Evolutionary conservation across 2,329 filamentous ascomycete species (phyloP).

Genomic region (Xylaria hypoxylon): DNA sequence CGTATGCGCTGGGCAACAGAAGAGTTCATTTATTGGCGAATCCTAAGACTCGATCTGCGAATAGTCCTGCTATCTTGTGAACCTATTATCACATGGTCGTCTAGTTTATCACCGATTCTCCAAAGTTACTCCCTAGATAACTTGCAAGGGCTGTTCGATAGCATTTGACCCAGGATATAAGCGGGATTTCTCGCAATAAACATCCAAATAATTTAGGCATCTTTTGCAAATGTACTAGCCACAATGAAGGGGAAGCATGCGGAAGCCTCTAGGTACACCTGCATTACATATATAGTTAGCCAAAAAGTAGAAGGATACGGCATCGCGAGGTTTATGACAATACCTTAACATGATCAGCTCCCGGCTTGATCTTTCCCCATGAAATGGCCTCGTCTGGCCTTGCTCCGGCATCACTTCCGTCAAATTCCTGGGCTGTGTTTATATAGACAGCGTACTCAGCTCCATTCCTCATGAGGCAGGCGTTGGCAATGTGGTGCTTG

Average conservation of each 20-base stretch:
- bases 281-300: constrained; percentile 18
- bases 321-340: not conserved
- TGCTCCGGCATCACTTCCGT: constrained; percentile 95
- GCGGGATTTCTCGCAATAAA: not conserved
- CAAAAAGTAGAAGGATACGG: constrained; percentile 27
- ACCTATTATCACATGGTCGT: not conserved
- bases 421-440: constrained; percentile 97
- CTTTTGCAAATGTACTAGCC: constrained; percentile 74
- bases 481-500: constrained; percentile 99
- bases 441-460: constrained; percentile 97
- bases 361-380: constrained; percentile 97
- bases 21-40: not conserved
- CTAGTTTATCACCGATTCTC: not conserved
- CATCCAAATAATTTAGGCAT: constrained; percentile 41
- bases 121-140: not conserved
- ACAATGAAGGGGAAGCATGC: constrained; percentile 75
- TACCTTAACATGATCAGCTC: constrained; percentile 90
- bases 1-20: not conserved
- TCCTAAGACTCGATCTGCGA: not conserved
- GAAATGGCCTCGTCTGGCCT: constrained; percentile 96
- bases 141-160: not conserved
- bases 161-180: not conserved
- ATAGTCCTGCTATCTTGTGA: not conserved
- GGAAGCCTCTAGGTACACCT: constrained; percentile 74
- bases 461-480: constrained; percentile 96